Base-by-base conservation (phyloP, 2,329 filamentous ascomycete genomes). In the Cladorrhinum sp. region DNA sequence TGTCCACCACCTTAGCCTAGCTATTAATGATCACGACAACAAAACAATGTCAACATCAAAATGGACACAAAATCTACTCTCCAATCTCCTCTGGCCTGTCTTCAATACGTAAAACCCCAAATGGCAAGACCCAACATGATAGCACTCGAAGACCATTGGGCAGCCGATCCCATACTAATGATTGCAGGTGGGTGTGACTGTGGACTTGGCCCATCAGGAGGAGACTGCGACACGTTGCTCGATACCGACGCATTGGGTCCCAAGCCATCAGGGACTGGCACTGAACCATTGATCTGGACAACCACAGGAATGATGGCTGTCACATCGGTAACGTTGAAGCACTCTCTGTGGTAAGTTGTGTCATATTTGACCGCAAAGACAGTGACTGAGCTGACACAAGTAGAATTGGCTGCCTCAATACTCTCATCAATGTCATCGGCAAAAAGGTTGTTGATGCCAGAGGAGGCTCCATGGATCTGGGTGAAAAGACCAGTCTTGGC, bases 301-400 rank as follows among this genome's bases (percentile, higher is more conserved):
- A 63, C 23, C 1, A 63, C 25, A 1, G 63, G 60, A 3, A 65
- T 55, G 20, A 61, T 36, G 16, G 57, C 52, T 3, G 54, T 58
- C 13, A 60, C 55, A 18, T 62, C 60, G 3, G 50, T 58, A 24
- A 59, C 13, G 38, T 61, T 58, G 38, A 62, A 53, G 23, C 63
- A 65, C 27, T 57, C 50, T 8, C 55, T 29, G 6, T 51, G 48
- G 24, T 51, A 38, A 8, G 62, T 51, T 12, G 64, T 60, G 48
- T 66, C 62, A 41, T 63, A 65, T 51, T 67, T 60, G 23, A 65
- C 55, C 1, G 64, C 64, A 32, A 67, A 68, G 9, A 68, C 55
- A 10, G 63, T 62, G 1, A 68, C 65, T 1, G 64, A 54, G 23
- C 64, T 67, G 51, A 55, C 50, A 63, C 67, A 68, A 29, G 54